These are phyloP conservation scores for Lentinus tigrinus DNA, from an alignment of 768 basidiomycete species.

Conservation along the genomic window DNA sequence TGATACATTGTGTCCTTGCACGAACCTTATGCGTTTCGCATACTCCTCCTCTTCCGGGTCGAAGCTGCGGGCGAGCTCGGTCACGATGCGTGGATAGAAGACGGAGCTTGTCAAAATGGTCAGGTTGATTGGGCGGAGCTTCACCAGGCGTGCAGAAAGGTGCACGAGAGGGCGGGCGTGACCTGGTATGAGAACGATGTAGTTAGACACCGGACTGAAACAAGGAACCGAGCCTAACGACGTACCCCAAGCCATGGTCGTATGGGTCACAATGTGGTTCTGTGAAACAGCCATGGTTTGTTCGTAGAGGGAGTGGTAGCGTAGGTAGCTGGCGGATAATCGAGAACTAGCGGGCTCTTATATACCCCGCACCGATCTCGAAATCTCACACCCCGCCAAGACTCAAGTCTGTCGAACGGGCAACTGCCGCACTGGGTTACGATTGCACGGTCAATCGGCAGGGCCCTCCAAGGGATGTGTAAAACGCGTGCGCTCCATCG, in stretches of 20 bases:
- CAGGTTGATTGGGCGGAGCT: slow-evolving; percentile 4
- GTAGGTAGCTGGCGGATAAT: not conserved
- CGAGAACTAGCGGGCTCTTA: too few species aligned
- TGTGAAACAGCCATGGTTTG: not conserved
- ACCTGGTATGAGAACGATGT: slow-evolving; percentile 1
- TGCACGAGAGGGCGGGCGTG: slow-evolving; percentile 17
- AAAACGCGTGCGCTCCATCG: too few species aligned
- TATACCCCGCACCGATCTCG: too few species aligned
- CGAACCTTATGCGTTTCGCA: slow-evolving; percentile 1
- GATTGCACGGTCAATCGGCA: too few species aligned
- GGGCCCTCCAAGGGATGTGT: too few species aligned
- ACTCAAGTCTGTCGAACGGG: not conserved
- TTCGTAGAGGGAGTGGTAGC: not conserved
- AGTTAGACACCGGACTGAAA: too few species aligned
- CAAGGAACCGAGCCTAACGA: too few species aligned
- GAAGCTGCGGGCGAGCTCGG: slow-evolving; percentile 12
- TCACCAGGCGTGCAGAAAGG: slow-evolving; percentile 10
- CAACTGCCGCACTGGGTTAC: too few species aligned
- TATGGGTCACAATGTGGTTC: not conserved
- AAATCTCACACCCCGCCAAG: too few species aligned
- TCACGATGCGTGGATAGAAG: slow-evolving; percentile 3
- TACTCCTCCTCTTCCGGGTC: not conserved
- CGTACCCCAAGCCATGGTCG: slow-evolving; percentile 7
- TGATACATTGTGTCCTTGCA: not conserved
- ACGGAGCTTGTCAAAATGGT: slow-evolving; percentile 10